Evolutionary conservation across 2,329 filamentous ascomycete genomes (phyloP), one percentile per base, ranked within the genome.

Genomic region (Colletotrichum noveboracense): DNA sequence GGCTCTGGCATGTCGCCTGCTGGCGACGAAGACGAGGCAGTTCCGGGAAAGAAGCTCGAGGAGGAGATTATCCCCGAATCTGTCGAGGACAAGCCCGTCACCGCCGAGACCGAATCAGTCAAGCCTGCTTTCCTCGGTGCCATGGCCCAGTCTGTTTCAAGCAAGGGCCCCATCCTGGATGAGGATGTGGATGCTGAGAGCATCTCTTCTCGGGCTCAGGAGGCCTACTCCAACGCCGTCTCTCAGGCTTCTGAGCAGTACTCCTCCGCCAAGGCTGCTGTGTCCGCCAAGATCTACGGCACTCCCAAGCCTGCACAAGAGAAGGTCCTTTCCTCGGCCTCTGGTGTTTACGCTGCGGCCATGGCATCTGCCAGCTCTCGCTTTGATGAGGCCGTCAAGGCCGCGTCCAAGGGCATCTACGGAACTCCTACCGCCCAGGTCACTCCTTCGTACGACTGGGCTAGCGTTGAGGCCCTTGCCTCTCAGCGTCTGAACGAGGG

Each of bases 401-500:
- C 88, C 7, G 90, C 89, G 4, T 90, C 89, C 2, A 84, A 86
- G 56, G 86, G 86, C 3, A 77, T 89, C 1, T 88, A 90, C 76
- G 88, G 87, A n/a, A 85, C 86, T 3, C 85, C 88, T 1, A 85
- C 87, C 10, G 84, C 85, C 14, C 85, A 84, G n/a, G 85, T 81
- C 36, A 84, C 81, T 7, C 83, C 85, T 2, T 86, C 85, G 24
- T 82, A 83, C 26, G 86, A 88, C 73, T 90, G 90, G 89, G 82
- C 87, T 66, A 84, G 83, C 28, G 86, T 89, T 14, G 87, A 91
- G 67, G 92, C 93, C 0, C 90, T 96, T 78, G 95, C 95, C 1
- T 90, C 94, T 0, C 92, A 93, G 36, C 91, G 91, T 71, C 87
- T 96, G 18, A 90, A 91, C 16, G 93, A 95, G 79, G 94, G 93